Conservation (phyloP, 495 filamentous ascomycete species). For the Aspergillus mulundensis region DNA sequence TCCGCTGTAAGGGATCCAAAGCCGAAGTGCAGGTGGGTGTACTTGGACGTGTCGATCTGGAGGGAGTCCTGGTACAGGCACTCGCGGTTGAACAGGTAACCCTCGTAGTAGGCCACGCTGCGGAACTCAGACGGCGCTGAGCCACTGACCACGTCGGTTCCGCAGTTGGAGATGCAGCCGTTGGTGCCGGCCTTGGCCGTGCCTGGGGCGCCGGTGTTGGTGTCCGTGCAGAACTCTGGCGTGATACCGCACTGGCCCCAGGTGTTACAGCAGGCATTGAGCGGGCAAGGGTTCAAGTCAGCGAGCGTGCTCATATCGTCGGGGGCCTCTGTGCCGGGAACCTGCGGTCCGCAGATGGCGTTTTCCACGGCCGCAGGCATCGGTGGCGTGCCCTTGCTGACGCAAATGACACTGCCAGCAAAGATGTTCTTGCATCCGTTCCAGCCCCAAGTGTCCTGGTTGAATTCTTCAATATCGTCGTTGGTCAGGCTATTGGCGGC, state of each 20-base stretch:
- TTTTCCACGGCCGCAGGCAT: constrained; percentile 37
- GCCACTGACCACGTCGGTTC: constrained; percentile 28
- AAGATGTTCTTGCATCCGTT: constrained; percentile 35
- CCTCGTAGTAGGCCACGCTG: constrained; percentile 19
- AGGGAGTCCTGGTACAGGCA: constrained; percentile 15
- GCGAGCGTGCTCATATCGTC: constrained; percentile 8
- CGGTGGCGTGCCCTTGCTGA: constrained; percentile 43
- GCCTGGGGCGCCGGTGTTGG: constrained; percentile 33
- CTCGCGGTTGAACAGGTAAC: constrained; percentile 9
- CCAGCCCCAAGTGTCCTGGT: constrained; percentile 46
- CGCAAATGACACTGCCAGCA: constrained; percentile 32
- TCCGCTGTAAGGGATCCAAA: constrained; percentile 35
- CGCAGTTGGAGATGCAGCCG: constrained; percentile 50
- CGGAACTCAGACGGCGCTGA: background rate
- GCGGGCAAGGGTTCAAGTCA: constrained; percentile 28
- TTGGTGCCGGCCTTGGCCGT: constrained; percentile 27
- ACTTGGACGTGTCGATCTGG: constrained; percentile 15
- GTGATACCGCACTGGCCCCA: constrained; percentile 37
- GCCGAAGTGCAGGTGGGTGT: constrained; percentile 43
- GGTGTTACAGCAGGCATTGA: constrained; percentile 30
- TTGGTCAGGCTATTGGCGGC: constrained; percentile 27
- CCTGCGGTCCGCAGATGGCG: constrained; percentile 43
- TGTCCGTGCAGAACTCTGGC: constrained; percentile 41
- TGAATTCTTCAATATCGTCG: constrained; percentile 30
- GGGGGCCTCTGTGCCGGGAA: constrained; percentile 27